Evolutionary conservation across 2,329 filamentous ascomycete genomes (phyloP).

Genomic region (Dactylellina parvicollis): DNA sequence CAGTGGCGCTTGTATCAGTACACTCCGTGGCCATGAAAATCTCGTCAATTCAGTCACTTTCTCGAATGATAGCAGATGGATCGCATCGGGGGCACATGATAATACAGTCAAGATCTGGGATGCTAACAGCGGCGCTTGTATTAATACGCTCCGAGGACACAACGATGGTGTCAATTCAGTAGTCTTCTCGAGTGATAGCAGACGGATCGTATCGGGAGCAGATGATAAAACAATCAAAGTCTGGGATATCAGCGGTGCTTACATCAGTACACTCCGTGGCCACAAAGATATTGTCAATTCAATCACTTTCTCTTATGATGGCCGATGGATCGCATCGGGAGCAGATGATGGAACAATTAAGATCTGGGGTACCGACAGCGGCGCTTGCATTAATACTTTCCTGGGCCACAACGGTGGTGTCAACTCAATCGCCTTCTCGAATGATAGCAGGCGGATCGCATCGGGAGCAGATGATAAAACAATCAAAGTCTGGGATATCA

Average conservation of each 20-base stretch:
- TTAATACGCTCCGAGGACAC: constrained; percentile 19
- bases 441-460: constrained; percentile 1
- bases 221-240: constrained; percentile 23
- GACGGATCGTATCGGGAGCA: constrained; percentile 29
- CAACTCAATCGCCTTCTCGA: constrained; percentile 1
- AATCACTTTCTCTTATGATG: constrained; percentile 43
- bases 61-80: neutral
- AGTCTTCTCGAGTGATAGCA: constrained; percentile 41
- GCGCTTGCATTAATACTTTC: neutral
- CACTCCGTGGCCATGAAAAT: no score
- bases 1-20: neutral
- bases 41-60: neutral
- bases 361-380: constrained; percentile 6
- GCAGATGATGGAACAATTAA: constrained; percentile 29
- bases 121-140: neutral
- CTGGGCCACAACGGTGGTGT: neutral
- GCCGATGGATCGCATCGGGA: constrained; percentile 24
- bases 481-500: constrained; percentile 4
- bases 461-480: neutral
- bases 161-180: constrained; percentile 3
- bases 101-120: constrained; percentile 44
- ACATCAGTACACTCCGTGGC: constrained; percentile 2
- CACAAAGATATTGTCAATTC: constrained; percentile 10
- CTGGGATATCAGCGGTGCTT: constrained; percentile 4
- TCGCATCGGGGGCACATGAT: constrained; percentile 39